phyloP scores from a whole-genome alignment of 306 rosid species.

The Castanea sativa region DNA sequence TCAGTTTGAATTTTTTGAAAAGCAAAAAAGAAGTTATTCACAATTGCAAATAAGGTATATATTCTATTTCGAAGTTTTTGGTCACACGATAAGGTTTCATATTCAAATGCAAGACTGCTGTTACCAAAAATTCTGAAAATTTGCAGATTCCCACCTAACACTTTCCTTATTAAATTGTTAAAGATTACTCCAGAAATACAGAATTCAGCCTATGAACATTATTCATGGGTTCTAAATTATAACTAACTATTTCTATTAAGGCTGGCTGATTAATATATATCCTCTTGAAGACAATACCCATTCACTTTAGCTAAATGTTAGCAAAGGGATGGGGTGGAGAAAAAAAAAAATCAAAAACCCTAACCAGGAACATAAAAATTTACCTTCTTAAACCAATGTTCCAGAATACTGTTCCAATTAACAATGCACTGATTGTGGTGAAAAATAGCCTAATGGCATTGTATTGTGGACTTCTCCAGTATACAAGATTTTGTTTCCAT shows the following conservation, averaged over 20 bases:
- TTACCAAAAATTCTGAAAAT: background rate
- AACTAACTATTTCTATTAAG: background rate
- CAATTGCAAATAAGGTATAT: no score
- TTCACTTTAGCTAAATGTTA: background rate
- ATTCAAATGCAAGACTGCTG: background rate
- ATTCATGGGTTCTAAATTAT: background rate
- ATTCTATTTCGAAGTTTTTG: background rate
- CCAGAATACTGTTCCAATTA: conserved; percentile 77
- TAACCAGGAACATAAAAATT: background rate
- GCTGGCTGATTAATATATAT: background rate
- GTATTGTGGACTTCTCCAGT: conserved; percentile 88
- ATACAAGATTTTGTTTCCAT: conserved; percentile 88
- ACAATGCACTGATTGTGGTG: conserved; percentile 65
- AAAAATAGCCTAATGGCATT: conserved; percentile 74
- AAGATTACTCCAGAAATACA: background rate
- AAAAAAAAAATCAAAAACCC: background rate
- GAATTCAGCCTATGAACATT: background rate
- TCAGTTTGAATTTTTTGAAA: background rate
- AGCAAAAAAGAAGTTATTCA: background rate
- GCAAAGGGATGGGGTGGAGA: background rate
- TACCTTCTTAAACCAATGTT: conserved; percentile 72
- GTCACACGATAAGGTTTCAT: background rate
- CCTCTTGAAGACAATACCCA: background rate
- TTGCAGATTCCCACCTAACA: background rate
- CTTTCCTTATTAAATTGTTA: background rate